phyloP scores from a whole-genome alignment of 148 eudicot genomes.

The Rhododendron ovatum region DNA sequence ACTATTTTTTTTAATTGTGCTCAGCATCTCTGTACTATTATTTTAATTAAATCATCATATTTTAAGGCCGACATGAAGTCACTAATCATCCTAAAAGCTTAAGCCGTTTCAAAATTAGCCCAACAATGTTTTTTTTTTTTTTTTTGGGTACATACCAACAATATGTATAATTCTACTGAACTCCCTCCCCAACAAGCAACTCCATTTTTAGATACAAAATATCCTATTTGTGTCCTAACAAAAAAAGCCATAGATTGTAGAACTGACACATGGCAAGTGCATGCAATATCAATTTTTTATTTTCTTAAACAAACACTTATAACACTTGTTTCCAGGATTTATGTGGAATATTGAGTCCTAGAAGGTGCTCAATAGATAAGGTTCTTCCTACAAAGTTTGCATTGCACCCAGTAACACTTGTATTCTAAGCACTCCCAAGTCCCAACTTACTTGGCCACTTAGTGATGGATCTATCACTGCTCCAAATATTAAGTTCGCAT shows the following conservation, averaged over 20 bases:
- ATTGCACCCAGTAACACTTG: background rate
- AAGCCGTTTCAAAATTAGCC: background rate
- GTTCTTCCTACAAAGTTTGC: background rate
- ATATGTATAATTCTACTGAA: background rate
- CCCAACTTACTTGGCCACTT: constrained; percentile 88
- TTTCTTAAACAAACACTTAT: background rate
- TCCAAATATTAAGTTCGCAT: constrained; percentile 94
- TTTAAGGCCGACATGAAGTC: background rate
- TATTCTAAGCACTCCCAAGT: constrained; percentile 22
- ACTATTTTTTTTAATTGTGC: background rate
- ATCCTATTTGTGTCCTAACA: background rate
- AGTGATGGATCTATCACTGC: constrained; percentile 93
- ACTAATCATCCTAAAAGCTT: background rate
- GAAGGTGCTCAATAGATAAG: background rate
- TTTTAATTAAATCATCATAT: background rate
- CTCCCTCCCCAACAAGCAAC: background rate
- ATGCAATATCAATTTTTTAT: background rate
- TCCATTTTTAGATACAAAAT: background rate
- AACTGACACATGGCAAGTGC: background rate
- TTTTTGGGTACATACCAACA: background rate
- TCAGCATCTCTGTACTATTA: background rate
- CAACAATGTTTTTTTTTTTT: background rate
- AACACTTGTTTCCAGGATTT: background rate
- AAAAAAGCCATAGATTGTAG: background rate
- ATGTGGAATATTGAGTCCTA: background rate